Evolutionary conservation across 306 rosid genomes (phyloP), one percentile per base, ranked within the genome.

Genomic region (Pyrus pyrifolia): DNA sequence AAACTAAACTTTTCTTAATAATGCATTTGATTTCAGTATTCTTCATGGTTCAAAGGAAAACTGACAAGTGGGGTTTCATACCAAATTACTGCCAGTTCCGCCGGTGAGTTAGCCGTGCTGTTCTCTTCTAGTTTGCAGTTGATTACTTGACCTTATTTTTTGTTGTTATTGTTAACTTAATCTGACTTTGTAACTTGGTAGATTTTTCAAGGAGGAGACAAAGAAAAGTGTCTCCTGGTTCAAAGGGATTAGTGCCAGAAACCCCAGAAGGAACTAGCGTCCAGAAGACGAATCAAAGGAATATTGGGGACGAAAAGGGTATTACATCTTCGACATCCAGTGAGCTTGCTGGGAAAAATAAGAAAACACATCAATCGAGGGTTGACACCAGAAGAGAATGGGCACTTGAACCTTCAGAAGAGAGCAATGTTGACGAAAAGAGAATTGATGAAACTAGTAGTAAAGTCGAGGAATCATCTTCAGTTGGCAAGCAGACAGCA

Each of bases 141-240:
- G 40, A 65, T 63, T 35, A 4, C 21, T 45, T 67, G 38, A n/a
- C 25, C 78, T 23, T 27, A 44, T 8, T 23, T 49, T 35, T 38
- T 68, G 40, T 49, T 40, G 53, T 74, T 60, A 13, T 80, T 23
- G 30, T 68, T 80, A 18, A 44, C 17, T 68, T 61, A 18, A 29
- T 67, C 29, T 73, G 68, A 52, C 46, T 70, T 60, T 74, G 68
- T 66, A 12, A 52, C 60, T 75, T 66, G 75, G 46, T 71, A 92
- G 98, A 92, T 75, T 92, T 80, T 83, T 82, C 97, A 33, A 78
- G 87, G 83, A 92, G 81, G 82, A 87, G 88, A 79, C 87, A n/a
- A 59, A 87, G 81, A 83, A 90, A 85, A 81, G 73, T 76, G 67
- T 80, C 91, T 27, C 80, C 88, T 77, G 64, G 76, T 77, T 55